Base-by-base conservation (phyloP, 1,139 yeast genomes). In the Barnettozyma hawaiiensis region DNA sequence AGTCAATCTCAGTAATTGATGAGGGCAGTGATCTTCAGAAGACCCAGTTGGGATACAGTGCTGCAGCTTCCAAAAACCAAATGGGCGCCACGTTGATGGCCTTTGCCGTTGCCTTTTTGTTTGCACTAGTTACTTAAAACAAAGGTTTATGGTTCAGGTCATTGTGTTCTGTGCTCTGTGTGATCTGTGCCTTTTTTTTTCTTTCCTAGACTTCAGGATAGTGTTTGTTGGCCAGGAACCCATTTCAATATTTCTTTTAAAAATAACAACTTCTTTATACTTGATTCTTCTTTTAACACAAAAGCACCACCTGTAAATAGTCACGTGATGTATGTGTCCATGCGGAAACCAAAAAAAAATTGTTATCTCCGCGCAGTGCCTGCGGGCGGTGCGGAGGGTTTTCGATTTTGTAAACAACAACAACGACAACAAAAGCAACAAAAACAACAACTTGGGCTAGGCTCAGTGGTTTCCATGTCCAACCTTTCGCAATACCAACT, bases 1-100 rank as follows among this genome's bases (percentile, higher is more conserved):
- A 55, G 35, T 42, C 48, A 9, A 47, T 50, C 35, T 51, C 56
- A 4, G 46, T 38, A 22, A 46, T 53, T 36, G 54, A 47, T 8
- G 52, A 49, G 7, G 19, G 22, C 18, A 16, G 26, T 7, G 51
- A 47, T 22, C 16, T 45, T 31, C 45, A 43, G 3, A 36, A 40
- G 11, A 42, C 47, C 15, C 47, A 39, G n/a, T 26, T 14, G 11
- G 44, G 39, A 18, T 24, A 15, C 26, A 35, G 39, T 10, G 40
- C 31, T 16, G 15, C 33, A n/a, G 40, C 39, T 14, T 20, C 35
- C 3, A 32, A n/a, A 14, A 8, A 5, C 10, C 21, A 24, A 20
- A 20, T 34, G 28, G 27, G 19, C 18, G n/a, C n/a, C n/a, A 33
- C 24, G 7, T 23, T 34, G 28, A 37, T 15, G 14, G 31, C 38